Evolutionary conservation across 805 yeast species (phyloP).

Genomic region (Hanseniaspora vineae): DNA sequence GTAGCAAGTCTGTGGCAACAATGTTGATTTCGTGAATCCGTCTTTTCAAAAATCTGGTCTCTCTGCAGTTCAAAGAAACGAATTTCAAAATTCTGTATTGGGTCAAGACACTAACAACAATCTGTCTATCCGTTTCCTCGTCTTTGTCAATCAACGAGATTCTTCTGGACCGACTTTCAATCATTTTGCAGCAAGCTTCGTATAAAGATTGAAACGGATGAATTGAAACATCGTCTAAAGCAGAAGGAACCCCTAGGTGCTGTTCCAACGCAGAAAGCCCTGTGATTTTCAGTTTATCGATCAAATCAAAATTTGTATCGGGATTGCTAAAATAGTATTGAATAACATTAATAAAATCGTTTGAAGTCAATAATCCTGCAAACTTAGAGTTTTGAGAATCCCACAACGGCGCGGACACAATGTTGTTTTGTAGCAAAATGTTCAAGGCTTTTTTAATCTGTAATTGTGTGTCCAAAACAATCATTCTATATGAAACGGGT

Average conservation of each 20-base stretch:
- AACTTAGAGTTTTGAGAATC: constrained; percentile 76
- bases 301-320: constrained; percentile 64
- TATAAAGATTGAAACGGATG: constrained; percentile 84
- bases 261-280: constrained; percentile 79
- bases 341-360: constrained; percentile 89
- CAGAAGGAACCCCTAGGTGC: constrained; percentile 70
- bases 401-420: constrained; percentile 97
- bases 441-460: constrained; percentile 83
- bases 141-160: constrained; percentile 92
- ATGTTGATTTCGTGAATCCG: constrained; percentile 61
- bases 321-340: constrained; percentile 87
- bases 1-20: constrained; percentile 49
- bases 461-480: constrained; percentile 85
- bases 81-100: constrained; percentile 93
- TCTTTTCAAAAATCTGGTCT: constrained; percentile 67
- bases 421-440: constrained; percentile 80
- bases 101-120: constrained; percentile 88
- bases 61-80: constrained; percentile 92
- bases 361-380: constrained; percentile 86
- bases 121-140: constrained; percentile 82
- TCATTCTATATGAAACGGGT: constrained; percentile 86
- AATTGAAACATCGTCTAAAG: constrained; percentile 68
- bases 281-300: constrained; percentile 72
- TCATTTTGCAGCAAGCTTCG: constrained; percentile 90
- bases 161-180: constrained; percentile 78